phyloP scores from a whole-genome alignment of 2,329 filamentous ascomycete species.

The Cadophora sp. region DNA sequence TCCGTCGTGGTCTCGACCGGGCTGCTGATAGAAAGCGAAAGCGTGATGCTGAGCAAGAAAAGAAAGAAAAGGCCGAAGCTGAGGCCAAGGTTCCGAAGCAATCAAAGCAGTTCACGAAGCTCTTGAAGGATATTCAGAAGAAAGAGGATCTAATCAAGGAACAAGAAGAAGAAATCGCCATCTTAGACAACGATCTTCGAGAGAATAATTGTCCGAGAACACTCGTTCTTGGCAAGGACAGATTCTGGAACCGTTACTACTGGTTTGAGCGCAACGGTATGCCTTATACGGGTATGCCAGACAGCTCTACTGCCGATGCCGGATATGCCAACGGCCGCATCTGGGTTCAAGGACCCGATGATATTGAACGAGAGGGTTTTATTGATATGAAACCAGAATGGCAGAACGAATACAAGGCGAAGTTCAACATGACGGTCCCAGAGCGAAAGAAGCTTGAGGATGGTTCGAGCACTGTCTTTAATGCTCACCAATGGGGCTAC shows the following conservation, averaged over 20 bases:
- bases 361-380: constrained; percentile 84
- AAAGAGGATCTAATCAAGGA: constrained; percentile 81
- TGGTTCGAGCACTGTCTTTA: constrained; percentile 77
- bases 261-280: constrained; percentile 99
- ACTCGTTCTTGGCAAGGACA: constrained; percentile 87
- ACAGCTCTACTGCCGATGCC: constrained; percentile 85
- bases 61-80: constrained; percentile 64
- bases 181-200: constrained; percentile 88
- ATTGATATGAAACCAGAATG: constrained; percentile 77
- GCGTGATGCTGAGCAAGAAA: constrained; percentile 74
- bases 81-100: constrained; percentile 72
- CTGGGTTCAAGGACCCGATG: constrained; percentile 95
- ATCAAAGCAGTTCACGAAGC: constrained; percentile 86
- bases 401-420: constrained; percentile 76
- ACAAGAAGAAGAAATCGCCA: constrained; percentile 84
- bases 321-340: constrained; percentile 93
- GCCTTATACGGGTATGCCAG: constrained; percentile 88
- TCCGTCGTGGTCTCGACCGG: constrained; percentile 70
- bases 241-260: constrained; percentile 98
- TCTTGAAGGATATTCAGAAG: constrained; percentile 88
- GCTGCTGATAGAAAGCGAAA: constrained; percentile 78
- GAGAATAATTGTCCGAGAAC: constrained; percentile 94
- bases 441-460: constrained; percentile 89
- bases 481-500: constrained; percentile 87
- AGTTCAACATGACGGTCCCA: constrained; percentile 82